These are phyloP conservation scores for Nicotiana benthamiana DNA, from an alignment of 257 asterid species.

Conservation along the genomic window DNA sequence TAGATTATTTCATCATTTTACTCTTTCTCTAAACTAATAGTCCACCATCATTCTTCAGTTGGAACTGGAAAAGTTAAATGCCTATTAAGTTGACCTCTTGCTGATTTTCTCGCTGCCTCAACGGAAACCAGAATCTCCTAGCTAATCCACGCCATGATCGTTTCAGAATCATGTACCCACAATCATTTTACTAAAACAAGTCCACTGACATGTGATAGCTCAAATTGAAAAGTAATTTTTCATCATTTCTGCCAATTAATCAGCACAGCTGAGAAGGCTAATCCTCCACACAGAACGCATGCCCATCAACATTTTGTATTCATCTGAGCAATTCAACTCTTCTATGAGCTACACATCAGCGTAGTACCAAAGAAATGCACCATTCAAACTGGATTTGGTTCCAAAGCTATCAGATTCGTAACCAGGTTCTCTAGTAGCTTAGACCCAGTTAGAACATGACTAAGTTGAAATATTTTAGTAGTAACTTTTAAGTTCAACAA, in stretches of 20 bases:
- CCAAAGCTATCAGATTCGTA: background rate
- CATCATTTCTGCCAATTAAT: background rate
- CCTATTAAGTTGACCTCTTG: background rate
- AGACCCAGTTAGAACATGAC: background rate
- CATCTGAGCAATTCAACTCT: background rate
- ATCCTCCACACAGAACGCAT: background rate
- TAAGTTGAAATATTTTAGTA: background rate
- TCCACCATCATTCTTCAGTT: background rate
- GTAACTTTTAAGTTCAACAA: background rate
- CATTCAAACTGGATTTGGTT: background rate
- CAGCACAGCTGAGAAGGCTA: background rate
- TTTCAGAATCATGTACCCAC: background rate
- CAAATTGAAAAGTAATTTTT: background rate
- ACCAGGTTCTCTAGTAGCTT: background rate
- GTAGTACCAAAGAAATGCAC: background rate
- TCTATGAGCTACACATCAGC: background rate
- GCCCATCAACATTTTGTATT: background rate
- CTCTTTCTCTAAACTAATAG: background rate
- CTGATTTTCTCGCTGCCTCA: background rate
- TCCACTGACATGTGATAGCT: background rate
- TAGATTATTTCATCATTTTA: background rate
- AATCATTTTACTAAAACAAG: background rate
- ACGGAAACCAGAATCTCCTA: background rate
- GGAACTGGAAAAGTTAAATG: background rate
- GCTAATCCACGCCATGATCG: background rate